phyloP scores from a whole-genome alignment of 257 asterid species.

The Osmanthus fragrans region DNA sequence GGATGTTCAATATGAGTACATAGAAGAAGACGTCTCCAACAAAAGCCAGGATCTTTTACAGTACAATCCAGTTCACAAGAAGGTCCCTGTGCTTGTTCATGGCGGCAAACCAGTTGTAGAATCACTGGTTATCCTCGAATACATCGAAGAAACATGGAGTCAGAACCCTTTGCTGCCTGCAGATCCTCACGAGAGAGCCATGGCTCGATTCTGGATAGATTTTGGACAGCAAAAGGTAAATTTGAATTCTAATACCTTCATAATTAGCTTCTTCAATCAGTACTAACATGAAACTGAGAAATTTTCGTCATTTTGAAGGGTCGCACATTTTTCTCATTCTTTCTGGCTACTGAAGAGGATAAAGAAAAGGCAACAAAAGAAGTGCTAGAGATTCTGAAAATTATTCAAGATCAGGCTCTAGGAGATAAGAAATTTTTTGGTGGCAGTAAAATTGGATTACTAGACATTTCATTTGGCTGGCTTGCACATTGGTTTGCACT shows the following conservation, averaged over 20 bases:
- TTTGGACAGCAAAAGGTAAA: constrained; percentile 35
- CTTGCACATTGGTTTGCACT: constrained; percentile 23
- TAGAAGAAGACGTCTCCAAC: constrained; percentile 38
- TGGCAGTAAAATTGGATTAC: constrained; percentile 35
- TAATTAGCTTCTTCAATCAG: constrained; percentile 1
- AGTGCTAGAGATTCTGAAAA: constrained; percentile 28
- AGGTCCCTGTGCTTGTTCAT: constrained; percentile 46
- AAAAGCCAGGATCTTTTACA: constrained; percentile 36
- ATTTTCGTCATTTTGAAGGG: constrained; percentile 22
- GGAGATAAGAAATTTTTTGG: constrained; percentile 50
- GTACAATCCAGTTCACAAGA: constrained; percentile 40
- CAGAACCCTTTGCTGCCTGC: constrained; percentile 30
- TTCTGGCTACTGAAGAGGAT: constrained; percentile 31
- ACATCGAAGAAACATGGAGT: constrained; percentile 45
- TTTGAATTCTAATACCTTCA: neutral
- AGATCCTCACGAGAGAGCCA: constrained; percentile 39
- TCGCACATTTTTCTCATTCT: constrained; percentile 19
- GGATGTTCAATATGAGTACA: constrained; percentile 35
- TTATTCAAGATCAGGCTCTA: constrained; percentile 39
- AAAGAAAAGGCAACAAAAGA: constrained; percentile 23
- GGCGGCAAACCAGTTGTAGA: constrained; percentile 32
- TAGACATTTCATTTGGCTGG: constrained; percentile 45
- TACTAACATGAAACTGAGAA: neutral
- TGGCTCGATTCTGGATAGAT: constrained; percentile 42
- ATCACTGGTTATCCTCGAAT: constrained; percentile 36